A percentile compares a stretch with the other conserved stretches of the same genome.
Conservation (phyloP, 345 rosid genomes). For the Hibiscus tridactylites region DNA sequence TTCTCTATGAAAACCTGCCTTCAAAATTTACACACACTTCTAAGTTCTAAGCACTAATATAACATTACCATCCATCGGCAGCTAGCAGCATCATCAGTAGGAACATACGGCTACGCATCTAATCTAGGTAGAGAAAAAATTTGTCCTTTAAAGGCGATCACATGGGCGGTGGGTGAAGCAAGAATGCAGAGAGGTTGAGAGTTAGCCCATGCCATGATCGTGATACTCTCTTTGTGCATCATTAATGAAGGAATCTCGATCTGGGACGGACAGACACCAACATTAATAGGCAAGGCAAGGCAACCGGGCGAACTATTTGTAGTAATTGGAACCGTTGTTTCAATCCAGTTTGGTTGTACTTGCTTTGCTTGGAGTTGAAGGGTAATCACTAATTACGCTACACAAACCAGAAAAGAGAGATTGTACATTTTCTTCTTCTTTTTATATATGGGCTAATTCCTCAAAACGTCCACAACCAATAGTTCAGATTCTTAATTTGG, state of each 20-base stretch:
- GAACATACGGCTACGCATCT: neutral
- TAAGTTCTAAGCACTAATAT: no score
- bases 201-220: neutral
- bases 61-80: no score
- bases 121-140: neutral
- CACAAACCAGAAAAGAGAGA: neutral
- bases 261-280: constrained; percentile 10
- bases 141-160: neutral
- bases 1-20: neutral
- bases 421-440: neutral
- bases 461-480: no score
- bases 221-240: neutral
- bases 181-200: neutral
- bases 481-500: no score
- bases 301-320: neutral
- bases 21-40: neutral
- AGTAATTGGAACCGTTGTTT: neutral
- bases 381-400: neutral
- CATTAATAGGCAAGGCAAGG: neutral
- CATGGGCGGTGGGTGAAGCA: neutral
- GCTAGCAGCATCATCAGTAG: no score
- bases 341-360: neutral
- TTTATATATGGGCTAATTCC: neutral
- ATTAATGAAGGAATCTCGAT: constrained; percentile 38
- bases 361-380: neutral